phyloP scores from a whole-genome alignment of 2,329 filamentous ascomycete genomes.

The Talaromyces sp. region DNA sequence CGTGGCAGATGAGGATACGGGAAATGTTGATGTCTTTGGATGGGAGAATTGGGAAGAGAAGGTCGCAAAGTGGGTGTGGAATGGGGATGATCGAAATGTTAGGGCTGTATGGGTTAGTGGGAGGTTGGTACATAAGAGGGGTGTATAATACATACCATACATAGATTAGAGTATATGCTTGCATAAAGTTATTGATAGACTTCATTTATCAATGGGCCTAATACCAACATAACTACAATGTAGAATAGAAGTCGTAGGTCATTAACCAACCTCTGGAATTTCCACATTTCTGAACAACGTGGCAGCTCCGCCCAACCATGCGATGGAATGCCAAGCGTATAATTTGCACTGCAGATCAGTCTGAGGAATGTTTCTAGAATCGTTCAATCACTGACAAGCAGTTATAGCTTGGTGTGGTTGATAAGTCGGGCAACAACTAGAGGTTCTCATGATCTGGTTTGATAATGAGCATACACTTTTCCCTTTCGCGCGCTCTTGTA shows the following conservation, averaged over 20 bases:
- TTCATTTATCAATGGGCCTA: no score
- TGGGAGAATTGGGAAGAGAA: conserved; percentile 85
- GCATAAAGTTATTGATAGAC: not conserved
- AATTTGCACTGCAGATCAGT: not conserved
- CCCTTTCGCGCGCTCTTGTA: not conserved
- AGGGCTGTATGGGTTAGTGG: conserved; percentile 86
- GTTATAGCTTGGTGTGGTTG: not conserved
- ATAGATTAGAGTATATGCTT: not conserved
- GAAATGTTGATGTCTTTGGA: conserved; percentile 83
- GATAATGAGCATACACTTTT: not conserved
- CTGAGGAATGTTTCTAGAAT: conserved; percentile 9
- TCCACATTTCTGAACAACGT: conserved; percentile 1
- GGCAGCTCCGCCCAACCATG: conserved; percentile 4
- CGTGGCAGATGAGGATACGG: conserved; percentile 36
- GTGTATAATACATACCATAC: not conserved
- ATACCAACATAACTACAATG: not conserved
- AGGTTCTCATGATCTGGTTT: no score
- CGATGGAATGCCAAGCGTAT: conserved; percentile 7
- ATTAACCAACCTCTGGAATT: not conserved
- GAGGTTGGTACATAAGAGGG: conserved; percentile 64
- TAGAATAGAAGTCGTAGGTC: not conserved
- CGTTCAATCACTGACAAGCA: not conserved
- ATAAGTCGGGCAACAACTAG: not conserved
- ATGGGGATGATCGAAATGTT: conserved; percentile 89
- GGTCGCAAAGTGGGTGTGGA: conserved; percentile 92